phyloP scores from a whole-genome alignment of 2,329 filamentous ascomycete genomes.

The Pseudocercospora musae region DNA sequence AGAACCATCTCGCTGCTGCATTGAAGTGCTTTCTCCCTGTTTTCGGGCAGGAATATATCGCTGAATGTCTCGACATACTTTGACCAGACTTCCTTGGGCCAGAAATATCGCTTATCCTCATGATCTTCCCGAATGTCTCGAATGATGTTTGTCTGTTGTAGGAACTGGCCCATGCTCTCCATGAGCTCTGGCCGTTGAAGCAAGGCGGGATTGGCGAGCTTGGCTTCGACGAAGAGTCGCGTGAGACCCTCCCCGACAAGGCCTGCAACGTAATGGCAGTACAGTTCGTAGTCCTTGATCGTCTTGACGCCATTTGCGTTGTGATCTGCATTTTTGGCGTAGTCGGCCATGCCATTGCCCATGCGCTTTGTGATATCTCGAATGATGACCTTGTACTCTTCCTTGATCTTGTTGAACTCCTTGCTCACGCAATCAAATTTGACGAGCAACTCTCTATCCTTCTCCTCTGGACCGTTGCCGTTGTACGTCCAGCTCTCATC shows the following conservation, averaged over 20 bases:
- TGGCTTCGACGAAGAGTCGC: slow-evolving; percentile 79
- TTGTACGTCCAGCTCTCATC: slow-evolving; percentile 87
- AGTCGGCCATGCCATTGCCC: slow-evolving; percentile 99
- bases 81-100: slow-evolving; percentile 94
- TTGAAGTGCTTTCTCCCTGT: slow-evolving; percentile 73
- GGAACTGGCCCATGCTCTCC: slow-evolving; percentile 94
- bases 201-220: slow-evolving; percentile 81
- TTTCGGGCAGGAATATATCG: slow-evolving; percentile 79
- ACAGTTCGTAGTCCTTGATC: slow-evolving; percentile 85
- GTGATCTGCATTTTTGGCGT: slow-evolving; percentile 77
- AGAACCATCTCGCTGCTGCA: slow-evolving; percentile 94
- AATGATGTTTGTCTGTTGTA: slow-evolving; percentile 99
- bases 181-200: slow-evolving; percentile 75
- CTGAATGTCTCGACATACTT: slow-evolving; percentile 89
- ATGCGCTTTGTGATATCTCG: slow-evolving; percentile 90
- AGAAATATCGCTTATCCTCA: slow-evolving; percentile 84
- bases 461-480: slow-evolving; percentile 84
- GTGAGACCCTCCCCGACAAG: slow-evolving; percentile 95
- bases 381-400: slow-evolving; percentile 79
- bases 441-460: slow-evolving; percentile 86
- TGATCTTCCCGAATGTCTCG: slow-evolving; percentile 90
- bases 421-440: slow-evolving; percentile 84
- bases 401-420: slow-evolving; percentile 86
- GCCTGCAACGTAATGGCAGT: slow-evolving; percentile 98
- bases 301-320: slow-evolving; percentile 71